Evolutionary conservation across 1,139 yeast genomes (phyloP).

Genomic region (Yamadazyma diospyri): DNA sequence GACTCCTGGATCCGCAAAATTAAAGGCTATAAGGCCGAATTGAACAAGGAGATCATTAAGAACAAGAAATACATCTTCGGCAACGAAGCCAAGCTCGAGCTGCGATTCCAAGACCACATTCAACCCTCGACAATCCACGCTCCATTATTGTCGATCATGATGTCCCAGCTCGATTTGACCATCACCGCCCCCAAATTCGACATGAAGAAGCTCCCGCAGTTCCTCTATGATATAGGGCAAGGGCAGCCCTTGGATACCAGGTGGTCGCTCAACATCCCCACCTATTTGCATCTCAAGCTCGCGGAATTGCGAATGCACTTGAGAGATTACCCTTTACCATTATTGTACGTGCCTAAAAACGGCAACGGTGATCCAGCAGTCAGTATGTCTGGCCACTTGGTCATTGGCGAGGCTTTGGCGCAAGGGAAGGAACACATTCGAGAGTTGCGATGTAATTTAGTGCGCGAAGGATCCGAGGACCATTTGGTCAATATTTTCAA

Average conservation of each 20-base stretch:
- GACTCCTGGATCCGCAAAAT: constrained; percentile 51
- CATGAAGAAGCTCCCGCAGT: constrained; percentile 51
- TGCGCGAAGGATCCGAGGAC: constrained; percentile 22
- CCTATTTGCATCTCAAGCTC: constrained; percentile 45
- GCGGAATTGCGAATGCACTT: constrained; percentile 53
- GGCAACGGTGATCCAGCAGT: constrained; percentile 14
- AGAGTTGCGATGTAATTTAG: constrained; percentile 57
- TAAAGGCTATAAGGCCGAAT: constrained; percentile 36
- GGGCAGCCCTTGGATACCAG: constrained; percentile 71
- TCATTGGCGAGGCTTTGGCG: constrained; percentile 45
- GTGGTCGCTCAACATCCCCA: constrained; percentile 69
- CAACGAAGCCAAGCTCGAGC: constrained; percentile 40
- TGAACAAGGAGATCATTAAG: constrained; percentile 45
- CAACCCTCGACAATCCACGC: constrained; percentile 60
- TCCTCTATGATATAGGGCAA: constrained; percentile 70
- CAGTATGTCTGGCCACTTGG: constrained; percentile 44
- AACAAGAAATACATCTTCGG: constrained; percentile 51
- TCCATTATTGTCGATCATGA: constrained; percentile 55
- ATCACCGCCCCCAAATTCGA: constrained; percentile 57
- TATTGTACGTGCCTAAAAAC: constrained; percentile 33
- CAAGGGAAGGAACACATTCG: constrained; percentile 48
- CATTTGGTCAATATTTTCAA: constrained; percentile 60
- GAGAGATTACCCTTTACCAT: constrained; percentile 69
- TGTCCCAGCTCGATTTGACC: constrained; percentile 55
- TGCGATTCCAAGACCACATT: constrained; percentile 48